phyloP scores from a whole-genome alignment of 2,329 filamentous ascomycete species.

The Botrytis cinerea region DNA sequence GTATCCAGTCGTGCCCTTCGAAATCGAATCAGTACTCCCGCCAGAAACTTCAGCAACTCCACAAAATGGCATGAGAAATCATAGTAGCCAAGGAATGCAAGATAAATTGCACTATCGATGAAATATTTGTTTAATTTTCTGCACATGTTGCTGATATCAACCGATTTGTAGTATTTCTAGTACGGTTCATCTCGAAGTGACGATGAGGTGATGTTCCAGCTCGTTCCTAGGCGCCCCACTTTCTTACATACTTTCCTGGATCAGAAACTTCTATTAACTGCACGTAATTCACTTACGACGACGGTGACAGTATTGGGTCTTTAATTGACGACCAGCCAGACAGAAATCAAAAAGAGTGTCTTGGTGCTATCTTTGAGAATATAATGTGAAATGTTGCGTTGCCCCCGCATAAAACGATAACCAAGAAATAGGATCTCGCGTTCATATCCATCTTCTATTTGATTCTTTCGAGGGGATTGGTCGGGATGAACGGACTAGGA shows the following conservation, averaged over 20 bases:
- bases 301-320: neutral
- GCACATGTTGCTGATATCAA: rapidly evolving
- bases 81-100: neutral
- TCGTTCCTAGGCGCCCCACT: neutral
- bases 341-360: neutral
- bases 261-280: neutral
- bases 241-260: neutral
- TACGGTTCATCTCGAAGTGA: neutral
- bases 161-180: neutral
- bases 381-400: neutral
- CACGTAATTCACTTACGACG: neutral
- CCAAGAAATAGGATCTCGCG: neutral
- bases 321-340: neutral
- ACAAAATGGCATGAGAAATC: neutral
- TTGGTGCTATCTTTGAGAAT: too few species aligned
- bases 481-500: neutral
- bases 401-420: neutral
- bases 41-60: neutral
- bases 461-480: rapidly evolving
- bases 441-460: neutral
- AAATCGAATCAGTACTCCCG: neutral
- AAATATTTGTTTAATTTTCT: rapidly evolving
- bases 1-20: too few species aligned
- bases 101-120: rapidly evolving
- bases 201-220: neutral